Evolutionary conservation across 495 filamentous ascomycete genomes (phyloP).

Genomic region (Neurospora pannonica): DNA sequence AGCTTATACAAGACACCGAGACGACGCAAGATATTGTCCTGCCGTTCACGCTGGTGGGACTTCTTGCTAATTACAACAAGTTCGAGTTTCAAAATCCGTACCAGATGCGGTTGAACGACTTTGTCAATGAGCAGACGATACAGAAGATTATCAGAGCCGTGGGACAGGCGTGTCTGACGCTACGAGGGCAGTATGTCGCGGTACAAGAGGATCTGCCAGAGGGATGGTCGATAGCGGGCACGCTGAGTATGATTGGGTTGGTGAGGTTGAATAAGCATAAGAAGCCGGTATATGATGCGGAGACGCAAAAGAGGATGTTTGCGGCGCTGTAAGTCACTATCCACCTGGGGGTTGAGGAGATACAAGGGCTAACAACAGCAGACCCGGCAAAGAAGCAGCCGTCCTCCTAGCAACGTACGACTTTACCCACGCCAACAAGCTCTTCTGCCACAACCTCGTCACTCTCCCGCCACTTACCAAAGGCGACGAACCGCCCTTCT

Average conservation of each 20-base stretch:
- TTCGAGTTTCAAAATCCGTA: slow-evolving; percentile 99
- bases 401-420: slow-evolving; percentile 82
- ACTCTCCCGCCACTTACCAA: slow-evolving; percentile 49
- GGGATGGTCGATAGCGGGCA: slow-evolving; percentile 74
- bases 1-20: slow-evolving; percentile 84
- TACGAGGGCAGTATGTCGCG: slow-evolving; percentile 71
- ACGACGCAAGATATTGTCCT: slow-evolving; percentile 50
- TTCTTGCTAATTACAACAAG: slow-evolving; percentile 98
- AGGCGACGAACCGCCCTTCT: slow-evolving; percentile 64
- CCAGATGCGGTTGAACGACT: slow-evolving; percentile 88
- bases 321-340: slow-evolving; percentile 37
- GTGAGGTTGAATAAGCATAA: slow-evolving; percentile 24
- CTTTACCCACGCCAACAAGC: slow-evolving; percentile 87
- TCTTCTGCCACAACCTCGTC: slow-evolving; percentile 83
- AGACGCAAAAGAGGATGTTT: slow-evolving; percentile 74
- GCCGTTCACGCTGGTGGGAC: slow-evolving; percentile 73
- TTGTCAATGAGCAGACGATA: slow-evolving; percentile 86
- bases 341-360: not conserved
- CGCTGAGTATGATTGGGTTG: slow-evolving; percentile 77
- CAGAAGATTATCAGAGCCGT: slow-evolving; percentile 70
- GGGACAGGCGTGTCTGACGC: slow-evolving; percentile 52
- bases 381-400: slow-evolving; percentile 69
- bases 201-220: slow-evolving; percentile 88
- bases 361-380: slow-evolving; percentile 29
- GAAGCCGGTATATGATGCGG: slow-evolving; percentile 47